Conservation (phyloP, 148 eudicot genomes). For the Camellia granthamiana region DNA sequence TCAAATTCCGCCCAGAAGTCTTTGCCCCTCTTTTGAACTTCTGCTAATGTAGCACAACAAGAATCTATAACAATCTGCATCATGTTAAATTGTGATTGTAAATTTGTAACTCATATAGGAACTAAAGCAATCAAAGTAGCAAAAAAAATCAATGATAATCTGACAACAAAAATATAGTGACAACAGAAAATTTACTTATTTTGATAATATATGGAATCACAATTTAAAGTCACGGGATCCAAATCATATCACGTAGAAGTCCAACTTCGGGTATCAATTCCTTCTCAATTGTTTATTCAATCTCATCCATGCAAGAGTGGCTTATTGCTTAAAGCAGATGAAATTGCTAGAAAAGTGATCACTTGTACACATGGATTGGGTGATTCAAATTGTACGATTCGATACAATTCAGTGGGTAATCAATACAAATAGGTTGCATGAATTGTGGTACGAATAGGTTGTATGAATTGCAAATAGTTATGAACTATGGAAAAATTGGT, state of each 20-base stretch:
- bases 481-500: too few species aligned
- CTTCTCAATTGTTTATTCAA: background rate
- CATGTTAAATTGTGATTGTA: constrained; percentile 5
- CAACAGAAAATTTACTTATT: background rate
- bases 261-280: background rate
- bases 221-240: background rate
- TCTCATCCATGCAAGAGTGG: background rate
- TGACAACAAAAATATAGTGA: background rate
- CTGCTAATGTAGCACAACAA: constrained; percentile 71
- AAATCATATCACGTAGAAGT: background rate
- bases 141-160: background rate
- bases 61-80: constrained; percentile 73
- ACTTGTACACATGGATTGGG: background rate
- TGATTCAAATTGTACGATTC: too few species aligned
- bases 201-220: background rate
- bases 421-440: too few species aligned
- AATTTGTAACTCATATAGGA: constrained; percentile 1
- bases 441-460: too few species aligned
- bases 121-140: background rate
- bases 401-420: too few species aligned
- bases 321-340: background rate
- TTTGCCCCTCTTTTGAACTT: constrained; percentile 62
- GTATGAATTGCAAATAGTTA: too few species aligned
- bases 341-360: background rate
- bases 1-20: constrained; percentile 78